A percentile compares a stretch with the other conserved stretches of the same genome.
Conservation (phyloP, 176 grass and related monocot genomes). For the Zoysia pacifica region DNA sequence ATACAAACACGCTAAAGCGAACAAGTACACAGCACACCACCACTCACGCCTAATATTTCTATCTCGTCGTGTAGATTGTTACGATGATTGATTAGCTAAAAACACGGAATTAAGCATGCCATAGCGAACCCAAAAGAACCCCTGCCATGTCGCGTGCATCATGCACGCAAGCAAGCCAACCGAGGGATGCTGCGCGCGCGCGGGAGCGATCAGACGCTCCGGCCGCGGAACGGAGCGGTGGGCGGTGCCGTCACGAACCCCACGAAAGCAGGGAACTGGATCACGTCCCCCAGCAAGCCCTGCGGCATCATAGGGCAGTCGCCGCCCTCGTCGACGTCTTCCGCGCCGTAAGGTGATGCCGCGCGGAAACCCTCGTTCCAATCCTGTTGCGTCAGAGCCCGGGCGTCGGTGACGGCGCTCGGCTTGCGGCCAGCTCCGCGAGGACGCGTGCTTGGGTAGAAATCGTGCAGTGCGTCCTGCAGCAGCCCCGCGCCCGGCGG, state of each 20-base stretch:
- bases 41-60: no score
- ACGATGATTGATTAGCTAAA: neutral
- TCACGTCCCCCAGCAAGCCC: conserved; percentile 68
- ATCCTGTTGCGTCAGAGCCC: conserved; percentile 15
- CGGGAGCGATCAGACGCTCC: conserved; percentile 15
- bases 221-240: neutral
- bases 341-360: neutral
- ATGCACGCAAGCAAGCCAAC: no score
- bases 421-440: neutral
- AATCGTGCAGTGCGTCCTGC: conserved; percentile 79
- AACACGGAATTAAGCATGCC: neutral
- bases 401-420: neutral
- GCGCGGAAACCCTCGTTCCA: conserved; percentile 1
- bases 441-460: conserved; percentile 45
- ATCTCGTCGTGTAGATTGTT: neutral
- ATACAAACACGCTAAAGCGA: neutral
- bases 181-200: no score
- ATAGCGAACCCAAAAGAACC: conserved; percentile 20
- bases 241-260: conserved; percentile 45
- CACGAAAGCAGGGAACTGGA: conserved; percentile 68
- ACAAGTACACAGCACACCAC: conserved; percentile 8
- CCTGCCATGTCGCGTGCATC: conserved; percentile 1
- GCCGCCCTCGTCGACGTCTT: neutral
- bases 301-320: conserved; percentile 52
- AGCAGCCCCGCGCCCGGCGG: conserved; percentile 66